Conservation (phyloP, 73 alveolate species). For the Tetrahymena thermophila region DNA sequence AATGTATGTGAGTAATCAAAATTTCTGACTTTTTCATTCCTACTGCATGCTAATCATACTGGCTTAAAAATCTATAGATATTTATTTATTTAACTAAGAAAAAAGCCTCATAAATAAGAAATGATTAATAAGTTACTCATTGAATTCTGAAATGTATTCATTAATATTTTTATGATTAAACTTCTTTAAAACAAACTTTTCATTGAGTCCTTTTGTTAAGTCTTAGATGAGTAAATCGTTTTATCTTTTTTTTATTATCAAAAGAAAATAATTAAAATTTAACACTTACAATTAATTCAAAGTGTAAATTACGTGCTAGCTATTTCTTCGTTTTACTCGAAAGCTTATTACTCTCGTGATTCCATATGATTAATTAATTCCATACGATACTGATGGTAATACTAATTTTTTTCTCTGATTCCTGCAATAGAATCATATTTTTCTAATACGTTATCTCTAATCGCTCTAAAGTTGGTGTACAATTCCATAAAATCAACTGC, state of each 20-base stretch:
- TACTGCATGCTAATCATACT: neutral
- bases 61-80: neutral
- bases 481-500: neutral
- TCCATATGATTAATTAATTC: constrained; percentile 9
- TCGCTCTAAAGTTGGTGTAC: neutral
- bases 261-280: neutral
- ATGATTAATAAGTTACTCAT: neutral
- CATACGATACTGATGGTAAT: neutral
- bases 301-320: neutral
- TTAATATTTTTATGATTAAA: neutral
- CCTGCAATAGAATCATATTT: constrained; percentile 18
- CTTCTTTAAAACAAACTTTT: neutral
- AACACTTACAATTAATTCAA: neutral
- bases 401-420: constrained; percentile 21
- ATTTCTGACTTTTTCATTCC: constrained; percentile 29
- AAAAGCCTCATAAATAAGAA: neutral
- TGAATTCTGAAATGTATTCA: neutral
- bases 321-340: constrained; percentile 31
- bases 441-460: neutral
- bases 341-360: constrained; percentile 10
- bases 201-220: neutral
- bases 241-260: neutral
- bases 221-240: constrained; percentile 16
- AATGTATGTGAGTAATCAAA: constrained; percentile 23
- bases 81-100: neutral